Evolutionary conservation across 768 basidiomycete species (phyloP).

Genomic region (Boletus reticulatus): DNA sequence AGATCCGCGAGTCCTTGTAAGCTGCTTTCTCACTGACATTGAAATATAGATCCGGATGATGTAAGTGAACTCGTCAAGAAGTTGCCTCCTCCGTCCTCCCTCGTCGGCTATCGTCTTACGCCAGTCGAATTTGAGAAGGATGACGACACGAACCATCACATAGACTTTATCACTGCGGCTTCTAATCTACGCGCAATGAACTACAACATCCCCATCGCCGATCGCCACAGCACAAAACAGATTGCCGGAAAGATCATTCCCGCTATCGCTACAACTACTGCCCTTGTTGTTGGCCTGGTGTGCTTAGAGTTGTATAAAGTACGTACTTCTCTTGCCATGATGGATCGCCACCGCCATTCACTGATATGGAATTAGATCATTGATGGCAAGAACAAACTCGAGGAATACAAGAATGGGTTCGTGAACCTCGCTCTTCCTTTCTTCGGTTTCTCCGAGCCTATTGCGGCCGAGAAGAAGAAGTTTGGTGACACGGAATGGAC

Average conservation of each 20-base stretch:
- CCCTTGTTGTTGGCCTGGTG: conserved; percentile 91
- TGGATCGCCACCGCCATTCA: background rate
- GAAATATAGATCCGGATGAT: conserved; percentile 45
- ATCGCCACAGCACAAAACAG: conserved; percentile 92
- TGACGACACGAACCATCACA: conserved; percentile 96
- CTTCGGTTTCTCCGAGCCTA: conserved; percentile 99
- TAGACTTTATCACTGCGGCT: conserved; percentile 97
- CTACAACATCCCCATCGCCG: conserved; percentile 84
- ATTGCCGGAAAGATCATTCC: conserved; percentile 99
- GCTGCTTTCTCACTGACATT: conserved; percentile 2
- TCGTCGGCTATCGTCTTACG: conserved; percentile 93
- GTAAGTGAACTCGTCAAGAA: conserved; percentile 56
- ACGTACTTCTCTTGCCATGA: background rate
- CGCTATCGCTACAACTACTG: conserved; percentile 98
- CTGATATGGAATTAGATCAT: conserved; percentile 63
- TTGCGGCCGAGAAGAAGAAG: conserved; percentile 85
- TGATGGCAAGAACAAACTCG: conserved; percentile 90
- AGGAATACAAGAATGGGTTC: conserved; percentile 98
- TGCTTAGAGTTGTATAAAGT: conserved; percentile 98
- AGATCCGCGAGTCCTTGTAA: conserved; percentile 1
- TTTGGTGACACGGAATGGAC: conserved; percentile 92
- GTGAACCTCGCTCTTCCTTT: conserved; percentile 97
- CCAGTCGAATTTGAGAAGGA: conserved; percentile 99
- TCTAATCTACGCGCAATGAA: conserved; percentile 96
- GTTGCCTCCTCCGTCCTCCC: conserved; percentile 84